phyloP scores from a whole-genome alignment of 306 rosid species.

The Spatholobus suberectus region DNA sequence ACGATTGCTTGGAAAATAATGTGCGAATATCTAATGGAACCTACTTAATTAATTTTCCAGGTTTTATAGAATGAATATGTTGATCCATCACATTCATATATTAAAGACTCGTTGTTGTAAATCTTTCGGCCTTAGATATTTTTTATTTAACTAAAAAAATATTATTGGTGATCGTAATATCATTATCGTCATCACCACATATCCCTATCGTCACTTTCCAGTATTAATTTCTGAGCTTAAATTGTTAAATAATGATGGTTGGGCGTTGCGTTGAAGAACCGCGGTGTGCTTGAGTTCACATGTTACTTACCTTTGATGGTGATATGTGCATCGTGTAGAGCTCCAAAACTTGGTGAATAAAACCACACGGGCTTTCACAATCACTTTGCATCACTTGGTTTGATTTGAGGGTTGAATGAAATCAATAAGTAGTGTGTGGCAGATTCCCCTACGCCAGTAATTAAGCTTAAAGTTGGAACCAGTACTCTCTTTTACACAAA shows the following conservation, averaged over 20 bases:
- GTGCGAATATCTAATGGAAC: slow-evolving; percentile 25
- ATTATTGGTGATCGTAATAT: neutral
- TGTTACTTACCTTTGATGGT: slow-evolving; percentile 38
- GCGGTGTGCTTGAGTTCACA: slow-evolving; percentile 39
- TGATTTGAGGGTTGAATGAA: slow-evolving; percentile 18
- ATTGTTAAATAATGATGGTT: slow-evolving; percentile 27
- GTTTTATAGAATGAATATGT: neutral
- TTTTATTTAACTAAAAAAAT: neutral
- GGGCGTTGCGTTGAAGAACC: slow-evolving; percentile 31
- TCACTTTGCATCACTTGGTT: slow-evolving; percentile 28
- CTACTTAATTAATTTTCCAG: neutral
- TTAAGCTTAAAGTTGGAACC: neutral
- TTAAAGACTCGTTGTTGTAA: neutral
- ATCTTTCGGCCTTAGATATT: neutral
- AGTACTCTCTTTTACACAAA: neutral
- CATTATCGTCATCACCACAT: neutral
- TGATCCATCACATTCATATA: slow-evolving; percentile 29
- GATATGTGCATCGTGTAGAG: neutral
- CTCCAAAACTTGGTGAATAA: slow-evolving; percentile 33
- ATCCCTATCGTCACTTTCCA: neutral
- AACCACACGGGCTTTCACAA: slow-evolving; percentile 24
- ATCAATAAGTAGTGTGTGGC: slow-evolving; percentile 27
- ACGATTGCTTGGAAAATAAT: slow-evolving; percentile 4
- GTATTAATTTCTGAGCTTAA: neutral
- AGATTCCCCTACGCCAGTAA: neutral